phyloP scores from a whole-genome alignment of 768 basidiomycete species.

The Lentinula aciculospora region DNA sequence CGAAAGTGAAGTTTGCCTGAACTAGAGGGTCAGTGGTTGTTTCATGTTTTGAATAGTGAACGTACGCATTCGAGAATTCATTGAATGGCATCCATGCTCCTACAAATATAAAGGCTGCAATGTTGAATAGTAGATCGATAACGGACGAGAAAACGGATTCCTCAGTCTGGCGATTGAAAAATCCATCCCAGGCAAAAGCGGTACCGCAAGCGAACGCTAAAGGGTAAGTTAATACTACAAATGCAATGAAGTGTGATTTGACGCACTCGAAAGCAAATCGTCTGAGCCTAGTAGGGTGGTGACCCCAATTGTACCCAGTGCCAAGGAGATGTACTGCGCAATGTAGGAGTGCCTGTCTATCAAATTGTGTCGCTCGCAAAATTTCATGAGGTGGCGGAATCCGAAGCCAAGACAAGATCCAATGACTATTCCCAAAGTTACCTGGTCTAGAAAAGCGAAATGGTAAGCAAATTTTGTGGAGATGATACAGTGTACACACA shows the following conservation, averaged over 20 bases:
- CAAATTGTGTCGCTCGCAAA: slow-evolving; percentile 78
- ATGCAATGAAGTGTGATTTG: background rate
- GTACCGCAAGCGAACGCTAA: slow-evolving; percentile 84
- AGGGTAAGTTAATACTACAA: background rate
- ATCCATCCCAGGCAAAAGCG: slow-evolving; percentile 96
- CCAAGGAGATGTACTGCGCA: slow-evolving; percentile 84
- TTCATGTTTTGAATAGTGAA: background rate
- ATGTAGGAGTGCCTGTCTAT: slow-evolving; percentile 94
- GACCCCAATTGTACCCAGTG: slow-evolving; percentile 79
- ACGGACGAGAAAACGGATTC: slow-evolving; percentile 95
- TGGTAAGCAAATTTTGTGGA: background rate
- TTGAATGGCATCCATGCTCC: slow-evolving; percentile 97
- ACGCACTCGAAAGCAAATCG: slow-evolving; percentile 72
- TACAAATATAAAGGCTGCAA: slow-evolving; percentile 92
- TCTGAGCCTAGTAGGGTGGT: slow-evolving; percentile 85
- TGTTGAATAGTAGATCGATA: slow-evolving; percentile 93
- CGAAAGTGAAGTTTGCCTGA: slow-evolving; percentile 36
- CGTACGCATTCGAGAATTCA: slow-evolving; percentile 55
- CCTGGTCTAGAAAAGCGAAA: slow-evolving; percentile 54
- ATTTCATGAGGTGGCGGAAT: slow-evolving; percentile 90
- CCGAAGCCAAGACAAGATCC: slow-evolving; percentile 70
- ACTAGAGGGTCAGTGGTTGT: background rate
- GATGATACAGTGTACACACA: slow-evolving; percentile 46
- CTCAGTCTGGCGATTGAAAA: slow-evolving; percentile 90
- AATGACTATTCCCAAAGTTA: slow-evolving; percentile 68